A percentile compares a stretch with the other conserved stretches of the same genome.
Conservation (phyloP, 305 asterid species). For the Fraxinus floribunda region DNA sequence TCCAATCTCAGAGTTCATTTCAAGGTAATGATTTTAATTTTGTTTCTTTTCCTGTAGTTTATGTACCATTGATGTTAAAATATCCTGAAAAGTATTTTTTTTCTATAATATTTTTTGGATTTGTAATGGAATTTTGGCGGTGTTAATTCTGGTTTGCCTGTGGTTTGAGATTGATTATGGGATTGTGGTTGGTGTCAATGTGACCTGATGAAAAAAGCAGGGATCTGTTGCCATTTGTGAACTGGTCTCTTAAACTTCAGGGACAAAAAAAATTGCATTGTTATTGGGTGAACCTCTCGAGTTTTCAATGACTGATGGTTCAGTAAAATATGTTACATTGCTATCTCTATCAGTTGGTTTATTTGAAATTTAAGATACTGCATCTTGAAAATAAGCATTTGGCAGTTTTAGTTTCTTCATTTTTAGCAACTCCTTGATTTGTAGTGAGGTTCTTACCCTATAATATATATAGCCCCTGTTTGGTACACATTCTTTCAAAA, state of each 20-base stretch:
- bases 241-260: conserved; percentile 31
- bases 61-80: neutral
- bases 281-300: conserved; percentile 32
- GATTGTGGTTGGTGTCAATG: neutral
- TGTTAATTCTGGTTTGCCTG: neutral
- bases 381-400: too few relatives aligned
- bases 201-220: conserved; percentile 41
- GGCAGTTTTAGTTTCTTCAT: too few relatives aligned
- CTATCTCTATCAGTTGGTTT: neutral
- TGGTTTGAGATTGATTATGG: neutral
- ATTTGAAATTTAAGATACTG: too few relatives aligned
- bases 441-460: too few relatives aligned
- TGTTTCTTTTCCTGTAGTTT: neutral
- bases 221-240: conserved; percentile 27
- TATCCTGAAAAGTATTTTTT: neutral
- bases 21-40: conserved; percentile 40
- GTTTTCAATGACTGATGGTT: conserved; percentile 35
- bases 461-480: too few relatives aligned
- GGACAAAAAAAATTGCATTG: conserved; percentile 21
- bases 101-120: neutral
- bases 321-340: conserved; percentile 44
- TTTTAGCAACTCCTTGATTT: too few relatives aligned
- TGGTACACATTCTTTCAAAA: too few relatives aligned
- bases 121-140: neutral
- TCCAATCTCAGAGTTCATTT: conserved; percentile 77